These are phyloP conservation scores for Hylodesmum podocarpum DNA, from an alignment of 306 rosid genomes.

Conservation along the genomic window DNA sequence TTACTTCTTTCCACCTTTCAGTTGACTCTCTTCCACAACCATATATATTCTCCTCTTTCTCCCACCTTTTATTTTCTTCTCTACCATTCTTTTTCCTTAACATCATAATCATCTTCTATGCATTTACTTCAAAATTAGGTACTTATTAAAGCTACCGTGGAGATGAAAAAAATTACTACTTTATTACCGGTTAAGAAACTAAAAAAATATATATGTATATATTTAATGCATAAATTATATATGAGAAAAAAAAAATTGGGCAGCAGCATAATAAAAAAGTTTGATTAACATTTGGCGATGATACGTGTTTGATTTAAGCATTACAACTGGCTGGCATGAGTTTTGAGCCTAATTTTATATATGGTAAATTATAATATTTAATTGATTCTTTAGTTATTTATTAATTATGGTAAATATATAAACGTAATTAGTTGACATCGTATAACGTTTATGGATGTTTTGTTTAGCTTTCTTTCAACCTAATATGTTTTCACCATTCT, in stretches of 20 bases:
- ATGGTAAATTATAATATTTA: too few relatives aligned
- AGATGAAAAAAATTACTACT: too few relatives aligned
- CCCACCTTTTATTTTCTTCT: background rate
- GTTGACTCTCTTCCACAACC: constrained; percentile 42
- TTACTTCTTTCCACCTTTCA: constrained; percentile 25
- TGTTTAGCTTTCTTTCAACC: background rate
- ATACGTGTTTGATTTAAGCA: background rate
- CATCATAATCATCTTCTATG: background rate
- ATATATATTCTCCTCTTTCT: background rate
- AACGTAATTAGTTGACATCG: background rate
- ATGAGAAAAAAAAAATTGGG: too few relatives aligned
- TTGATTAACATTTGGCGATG: too few relatives aligned
- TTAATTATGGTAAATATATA: background rate
- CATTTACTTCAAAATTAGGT: too few relatives aligned
- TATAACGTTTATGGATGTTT: background rate
- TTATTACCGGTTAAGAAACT: too few relatives aligned
- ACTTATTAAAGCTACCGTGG: too few relatives aligned
- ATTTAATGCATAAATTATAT: too few relatives aligned
- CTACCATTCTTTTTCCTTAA: background rate
- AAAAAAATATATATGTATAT: too few relatives aligned
- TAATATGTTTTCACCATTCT: background rate
- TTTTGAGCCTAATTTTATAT: background rate
- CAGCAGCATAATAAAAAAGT: too few relatives aligned
- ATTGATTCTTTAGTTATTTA: background rate
- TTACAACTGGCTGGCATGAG: background rate